Conservation (phyloP, 345 rosid species). For the Dipteronia sinensis region DNA sequence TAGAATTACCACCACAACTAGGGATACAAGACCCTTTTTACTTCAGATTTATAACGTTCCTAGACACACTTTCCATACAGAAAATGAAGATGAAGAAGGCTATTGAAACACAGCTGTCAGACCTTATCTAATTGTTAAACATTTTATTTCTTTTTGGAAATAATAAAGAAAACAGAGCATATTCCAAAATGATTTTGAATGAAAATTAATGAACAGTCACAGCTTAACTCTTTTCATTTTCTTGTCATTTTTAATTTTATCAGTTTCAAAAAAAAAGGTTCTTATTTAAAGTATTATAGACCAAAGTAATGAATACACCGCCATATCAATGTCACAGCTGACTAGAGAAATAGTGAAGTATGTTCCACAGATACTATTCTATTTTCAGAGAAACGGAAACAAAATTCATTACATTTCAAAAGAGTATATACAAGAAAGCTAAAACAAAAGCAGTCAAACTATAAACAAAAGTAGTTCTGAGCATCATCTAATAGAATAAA, state of each 20-base stretch:
- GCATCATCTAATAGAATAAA: background rate
- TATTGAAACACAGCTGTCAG: background rate
- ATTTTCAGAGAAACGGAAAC: background rate
- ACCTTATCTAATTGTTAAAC: background rate
- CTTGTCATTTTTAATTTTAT: background rate
- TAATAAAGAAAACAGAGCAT: background rate
- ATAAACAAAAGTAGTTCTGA: background rate
- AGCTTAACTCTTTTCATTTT: background rate
- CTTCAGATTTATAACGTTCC: background rate
- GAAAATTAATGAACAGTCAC: background rate
- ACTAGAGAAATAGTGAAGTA: constrained; percentile 8
- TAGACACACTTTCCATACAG: background rate
- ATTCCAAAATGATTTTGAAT: background rate
- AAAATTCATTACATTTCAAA: background rate
- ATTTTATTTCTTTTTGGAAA: background rate
- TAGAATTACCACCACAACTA: background rate
- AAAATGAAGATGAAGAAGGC: background rate
- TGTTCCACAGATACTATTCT: background rate
- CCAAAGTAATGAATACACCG: background rate
- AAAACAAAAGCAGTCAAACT: background rate
- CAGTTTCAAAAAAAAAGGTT: constrained; percentile 1
- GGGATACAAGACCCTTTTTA: background rate
- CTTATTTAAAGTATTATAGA: background rate
- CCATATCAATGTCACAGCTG: constrained; percentile 1
- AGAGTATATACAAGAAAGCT: background rate